Base-by-base conservation (phyloP, 1,139 yeast species). In the Debaryomyces subglobosus region DNA sequence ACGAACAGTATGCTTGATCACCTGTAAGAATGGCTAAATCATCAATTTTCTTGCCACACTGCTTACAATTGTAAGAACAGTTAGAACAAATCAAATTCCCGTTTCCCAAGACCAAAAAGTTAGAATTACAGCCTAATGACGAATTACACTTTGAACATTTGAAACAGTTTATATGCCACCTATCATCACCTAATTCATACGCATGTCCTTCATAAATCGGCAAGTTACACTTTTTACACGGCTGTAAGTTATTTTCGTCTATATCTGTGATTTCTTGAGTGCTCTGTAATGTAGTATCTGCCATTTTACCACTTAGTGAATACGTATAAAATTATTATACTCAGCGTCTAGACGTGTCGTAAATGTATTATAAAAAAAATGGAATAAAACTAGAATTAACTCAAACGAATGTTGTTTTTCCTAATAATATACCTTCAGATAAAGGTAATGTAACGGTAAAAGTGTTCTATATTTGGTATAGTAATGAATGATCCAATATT, bases 21-120 rank as follows among this genome's bases (percentile, higher is more conserved):
- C 97, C 97, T 1, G 98, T 91, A 43, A 92, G 78, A 35, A 94
- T 92, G n/a, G 99, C 99, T 71, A 92, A 76, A 65, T 94, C 97
- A 62, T 90, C 96, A 54, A 94, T 94, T 65, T 91, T 89, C 63
- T 89, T 88, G 47, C 85, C 84, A 73, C 99, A 95, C 52, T 85
- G 85, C 60, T 86, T 85, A 67, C 99, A 94, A 45, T 85, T 82
- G 64, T 92, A 95, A 12, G 96, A 88, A 67, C 99, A 94, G 54
- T 86, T 88, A 47, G 91, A 85, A 66, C 99, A 94, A 23, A 95
- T 89, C 49, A 95, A 72, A 49, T 89, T 86, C 30, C 99, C 98
- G 51, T 95, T 90, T 2, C 97, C 98, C 48, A 94, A 74, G 2
- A 94, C 97, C 46, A 94, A 74, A 64, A 95, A 89, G 65, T 91